Percentiles rank a stretch among this genome's conserved stretches.
Conservation (phyloP, 805 yeast genomes). For the Wickerhamomyces ciferrii region DNA sequence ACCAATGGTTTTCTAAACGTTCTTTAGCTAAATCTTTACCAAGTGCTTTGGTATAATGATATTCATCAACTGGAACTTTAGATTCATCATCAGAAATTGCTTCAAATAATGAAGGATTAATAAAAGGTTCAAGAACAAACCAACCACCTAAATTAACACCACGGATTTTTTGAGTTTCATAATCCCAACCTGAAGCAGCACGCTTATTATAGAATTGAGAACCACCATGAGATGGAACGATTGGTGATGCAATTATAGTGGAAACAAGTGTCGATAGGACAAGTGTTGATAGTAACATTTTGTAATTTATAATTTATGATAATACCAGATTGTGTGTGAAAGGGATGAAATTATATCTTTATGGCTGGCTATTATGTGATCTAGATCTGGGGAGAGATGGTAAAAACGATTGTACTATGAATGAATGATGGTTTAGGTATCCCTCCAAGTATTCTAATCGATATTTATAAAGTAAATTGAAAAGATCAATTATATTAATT, state of each 20-base stretch:
- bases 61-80: constrained; percentile 77
- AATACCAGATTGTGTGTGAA: no score
- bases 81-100: constrained; percentile 32
- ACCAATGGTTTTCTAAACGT: constrained; percentile 69
- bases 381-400: no score
- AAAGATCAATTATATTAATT: no score
- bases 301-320: neutral
- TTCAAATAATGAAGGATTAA: constrained; percentile 73
- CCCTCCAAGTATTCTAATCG: no score
- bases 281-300: neutral
- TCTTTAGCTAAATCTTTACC: constrained; percentile 54
- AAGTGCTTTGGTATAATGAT: constrained; percentile 52
- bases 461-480: no score
- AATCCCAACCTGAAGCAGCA: constrained; percentile 12
- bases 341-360: no score
- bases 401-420: no score
- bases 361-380: no score
- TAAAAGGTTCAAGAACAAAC: constrained; percentile 83
- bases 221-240: constrained; percentile 22
- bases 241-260: constrained; percentile 9
- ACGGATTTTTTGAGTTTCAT: constrained; percentile 18
- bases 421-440: no score
- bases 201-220: constrained; percentile 16
- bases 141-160: constrained; percentile 91
- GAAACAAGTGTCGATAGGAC: constrained; percentile 2